phyloP scores from a whole-genome alignment of 768 basidiomycete species.

The Tephrocybe sp. region DNA sequence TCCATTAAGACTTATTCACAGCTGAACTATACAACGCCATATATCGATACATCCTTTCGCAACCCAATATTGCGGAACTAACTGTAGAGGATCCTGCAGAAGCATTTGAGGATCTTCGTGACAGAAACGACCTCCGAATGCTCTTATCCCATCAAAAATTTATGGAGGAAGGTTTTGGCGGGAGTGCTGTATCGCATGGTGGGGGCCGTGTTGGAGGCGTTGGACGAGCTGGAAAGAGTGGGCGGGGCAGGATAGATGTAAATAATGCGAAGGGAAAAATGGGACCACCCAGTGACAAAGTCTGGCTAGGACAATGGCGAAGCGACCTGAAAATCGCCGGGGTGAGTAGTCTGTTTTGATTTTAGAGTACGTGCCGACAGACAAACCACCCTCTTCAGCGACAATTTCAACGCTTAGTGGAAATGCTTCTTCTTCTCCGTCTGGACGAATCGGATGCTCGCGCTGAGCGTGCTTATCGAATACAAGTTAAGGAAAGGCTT shows the following conservation, averaged over 20 bases:
- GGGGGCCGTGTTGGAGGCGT: constrained; percentile 48
- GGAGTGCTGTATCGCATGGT: constrained; percentile 39
- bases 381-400: constrained; percentile 46
- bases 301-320: constrained; percentile 80
- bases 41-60: constrained; percentile 70
- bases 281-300: constrained; percentile 73
- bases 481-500: constrained; percentile 93
- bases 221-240: constrained; percentile 40
- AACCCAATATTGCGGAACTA: constrained; percentile 77
- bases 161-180: constrained; percentile 67
- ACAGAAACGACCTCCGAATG: constrained; percentile 86
- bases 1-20: constrained; percentile 25
- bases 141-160: constrained; percentile 63
- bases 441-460: constrained; percentile 60
- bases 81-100: constrained; percentile 98
- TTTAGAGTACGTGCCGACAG: neutral
- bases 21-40: constrained; percentile 87
- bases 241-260: constrained; percentile 23
- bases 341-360: constrained; percentile 40
- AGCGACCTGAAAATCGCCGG: constrained; percentile 85
- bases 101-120: constrained; percentile 94
- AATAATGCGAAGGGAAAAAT: constrained; percentile 50
- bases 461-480: constrained; percentile 62
- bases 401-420: constrained; percentile 88
- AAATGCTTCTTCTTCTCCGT: constrained; percentile 82